Evolutionary conservation across 768 basidiomycete genomes (phyloP).

Genomic region (Suillus fuscotomentosus): DNA sequence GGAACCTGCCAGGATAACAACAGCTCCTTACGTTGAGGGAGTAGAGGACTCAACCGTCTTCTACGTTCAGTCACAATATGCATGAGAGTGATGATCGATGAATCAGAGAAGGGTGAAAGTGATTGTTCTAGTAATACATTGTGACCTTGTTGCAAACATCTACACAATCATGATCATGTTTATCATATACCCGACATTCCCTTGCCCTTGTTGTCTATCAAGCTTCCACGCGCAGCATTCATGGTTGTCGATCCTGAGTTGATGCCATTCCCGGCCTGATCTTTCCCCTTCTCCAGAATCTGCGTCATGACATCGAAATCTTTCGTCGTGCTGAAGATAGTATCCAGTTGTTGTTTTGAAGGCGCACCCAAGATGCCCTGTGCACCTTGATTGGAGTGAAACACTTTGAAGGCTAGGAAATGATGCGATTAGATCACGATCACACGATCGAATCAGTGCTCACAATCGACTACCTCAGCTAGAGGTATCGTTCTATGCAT

Average conservation of each 20-base stretch:
- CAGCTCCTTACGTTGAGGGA: neutral
- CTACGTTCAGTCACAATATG: neutral
- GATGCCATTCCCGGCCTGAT: constrained; percentile 52
- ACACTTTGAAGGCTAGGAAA: constrained; percentile 64
- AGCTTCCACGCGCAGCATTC: constrained; percentile 34
- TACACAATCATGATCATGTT: neutral
- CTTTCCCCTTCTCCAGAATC: constrained; percentile 64
- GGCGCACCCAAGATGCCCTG: constrained; percentile 75
- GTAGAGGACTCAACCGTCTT: constrained; percentile 8
- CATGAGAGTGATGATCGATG: too few relatives aligned
- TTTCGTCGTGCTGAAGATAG: constrained; percentile 60
- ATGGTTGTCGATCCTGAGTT: constrained; percentile 12
- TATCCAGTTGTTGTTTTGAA: constrained; percentile 85
- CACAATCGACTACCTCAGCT: constrained; percentile 80
- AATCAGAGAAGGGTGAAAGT: too few relatives aligned
- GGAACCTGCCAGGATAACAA: neutral
- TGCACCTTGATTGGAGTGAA: constrained; percentile 67
- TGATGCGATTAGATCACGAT: neutral
- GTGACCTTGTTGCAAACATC: neutral
- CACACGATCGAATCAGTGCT: constrained; percentile 23
- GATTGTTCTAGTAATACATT: constrained; percentile 20
- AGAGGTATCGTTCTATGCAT: constrained; percentile 61
- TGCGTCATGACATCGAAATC: constrained; percentile 59
- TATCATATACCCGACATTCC: constrained; percentile 33
- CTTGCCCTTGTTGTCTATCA: constrained; percentile 41